A percentile compares a stretch with the other conserved stretches of the same genome.
phyloP scores from a whole-genome alignment of 192 early-diverging fungal genomes.

The Gryganskiella cystojenkinii region DNA sequence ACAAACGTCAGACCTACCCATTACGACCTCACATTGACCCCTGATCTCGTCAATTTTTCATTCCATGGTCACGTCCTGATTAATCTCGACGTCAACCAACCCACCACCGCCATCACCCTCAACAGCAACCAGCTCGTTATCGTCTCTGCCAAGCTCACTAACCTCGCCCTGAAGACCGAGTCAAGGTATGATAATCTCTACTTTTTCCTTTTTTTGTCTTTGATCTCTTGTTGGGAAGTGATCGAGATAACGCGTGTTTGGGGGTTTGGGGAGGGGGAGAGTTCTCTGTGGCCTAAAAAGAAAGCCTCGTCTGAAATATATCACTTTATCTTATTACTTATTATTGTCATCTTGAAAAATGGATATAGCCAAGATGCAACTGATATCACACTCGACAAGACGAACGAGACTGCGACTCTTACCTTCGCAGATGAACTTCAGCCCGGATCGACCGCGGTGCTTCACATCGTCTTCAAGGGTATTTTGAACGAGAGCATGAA shows the following conservation, averaged over 20 bases:
- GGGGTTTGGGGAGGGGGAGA: too few species aligned
- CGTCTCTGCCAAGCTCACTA: slow-evolving; percentile 58
- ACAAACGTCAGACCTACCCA: slow-evolving; percentile 85
- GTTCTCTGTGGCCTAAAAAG: too few species aligned
- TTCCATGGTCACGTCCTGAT: slow-evolving; percentile 71
- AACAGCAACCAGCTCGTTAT: slow-evolving; percentile 77
- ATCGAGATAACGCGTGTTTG: too few species aligned
- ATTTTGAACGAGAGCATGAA: slow-evolving; percentile 88
- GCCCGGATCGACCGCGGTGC: slow-evolving; percentile 58
- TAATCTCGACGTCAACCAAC: slow-evolving; percentile 69
- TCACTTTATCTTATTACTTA: background rate
- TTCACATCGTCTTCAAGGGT: slow-evolving; percentile 72
- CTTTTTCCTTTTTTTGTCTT: background rate
- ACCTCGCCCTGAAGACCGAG: slow-evolving; percentile 62
- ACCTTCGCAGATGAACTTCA: slow-evolving; percentile 69
- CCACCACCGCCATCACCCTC: slow-evolving; percentile 72
- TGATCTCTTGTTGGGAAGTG: too few species aligned
- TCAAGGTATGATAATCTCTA: slow-evolving; percentile 47
- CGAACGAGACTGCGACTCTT: slow-evolving; percentile 62
- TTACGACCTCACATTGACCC: slow-evolving; percentile 84
- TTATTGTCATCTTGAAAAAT: background rate
- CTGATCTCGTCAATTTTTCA: slow-evolving; percentile 82
- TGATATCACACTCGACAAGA: slow-evolving; percentile 56
- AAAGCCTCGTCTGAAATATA: too few species aligned
- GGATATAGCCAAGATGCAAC: slow-evolving; percentile 47